phyloP scores from a whole-genome alignment of 1,139 yeast genomes.

The Magnusiomyces tetraspermus region DNA sequence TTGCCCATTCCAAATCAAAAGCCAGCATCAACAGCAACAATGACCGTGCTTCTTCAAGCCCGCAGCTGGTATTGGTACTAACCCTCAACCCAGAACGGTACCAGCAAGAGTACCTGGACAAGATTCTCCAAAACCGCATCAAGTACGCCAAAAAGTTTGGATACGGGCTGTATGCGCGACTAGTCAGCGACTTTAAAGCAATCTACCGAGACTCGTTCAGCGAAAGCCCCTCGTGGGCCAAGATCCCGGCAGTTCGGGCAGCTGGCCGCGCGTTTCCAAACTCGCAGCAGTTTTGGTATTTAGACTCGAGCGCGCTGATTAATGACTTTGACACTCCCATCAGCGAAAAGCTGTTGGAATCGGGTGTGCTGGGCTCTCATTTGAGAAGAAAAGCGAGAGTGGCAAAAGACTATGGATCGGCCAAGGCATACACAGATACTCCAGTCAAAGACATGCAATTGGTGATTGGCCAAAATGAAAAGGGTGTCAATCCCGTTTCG shows the following conservation, averaged over 20 bases:
- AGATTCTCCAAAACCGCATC: conserved; percentile 69
- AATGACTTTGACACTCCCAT: conserved; percentile 56
- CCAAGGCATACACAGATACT: conserved; percentile 59
- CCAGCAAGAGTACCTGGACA: conserved; percentile 48
- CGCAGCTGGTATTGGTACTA: conserved; percentile 54
- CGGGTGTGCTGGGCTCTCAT: conserved; percentile 44
- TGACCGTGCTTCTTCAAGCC: background rate
- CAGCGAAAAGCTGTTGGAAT: conserved; percentile 43
- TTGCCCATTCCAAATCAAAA: background rate
- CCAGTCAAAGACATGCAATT: conserved; percentile 46
- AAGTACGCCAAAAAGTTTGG: conserved; percentile 69
- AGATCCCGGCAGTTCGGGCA: conserved; percentile 53
- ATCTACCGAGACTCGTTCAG: conserved; percentile 11
- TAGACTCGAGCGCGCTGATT: conserved; percentile 55
- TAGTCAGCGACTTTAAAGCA: conserved; percentile 55
- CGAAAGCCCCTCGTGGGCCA: conserved; percentile 43
- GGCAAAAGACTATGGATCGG: conserved; percentile 55
- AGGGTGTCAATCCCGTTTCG: conserved; percentile 54
- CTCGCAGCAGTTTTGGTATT: conserved; percentile 75
- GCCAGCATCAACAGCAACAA: too few relatives aligned
- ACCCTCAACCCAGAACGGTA: conserved; percentile 67
- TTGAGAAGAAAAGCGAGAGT: conserved; percentile 61
- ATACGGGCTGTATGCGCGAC: conserved; percentile 70
- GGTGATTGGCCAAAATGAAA: conserved; percentile 56
- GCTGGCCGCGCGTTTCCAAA: conserved; percentile 84